These are phyloP conservation scores for Geotrichum phurueaensis DNA, from an alignment of 1,139 yeast species.

Conservation along the genomic window DNA sequence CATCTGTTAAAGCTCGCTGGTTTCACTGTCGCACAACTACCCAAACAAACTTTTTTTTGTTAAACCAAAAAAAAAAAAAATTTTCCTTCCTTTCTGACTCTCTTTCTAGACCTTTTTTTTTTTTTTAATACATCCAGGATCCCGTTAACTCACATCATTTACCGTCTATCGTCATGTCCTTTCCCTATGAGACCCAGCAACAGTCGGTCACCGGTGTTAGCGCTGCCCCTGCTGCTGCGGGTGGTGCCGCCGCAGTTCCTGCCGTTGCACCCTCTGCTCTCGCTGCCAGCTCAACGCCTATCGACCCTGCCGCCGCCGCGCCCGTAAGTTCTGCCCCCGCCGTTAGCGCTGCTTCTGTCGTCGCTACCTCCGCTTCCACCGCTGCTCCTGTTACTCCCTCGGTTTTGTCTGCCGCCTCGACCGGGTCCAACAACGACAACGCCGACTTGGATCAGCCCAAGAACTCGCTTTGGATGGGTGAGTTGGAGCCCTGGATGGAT, in stretches of 20 bases:
- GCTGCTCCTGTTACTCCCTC: constrained; percentile 2
- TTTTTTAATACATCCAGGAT: not conserved
- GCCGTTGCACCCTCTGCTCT: not conserved
- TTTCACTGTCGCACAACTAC: not conserved
- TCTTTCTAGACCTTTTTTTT: not conserved
- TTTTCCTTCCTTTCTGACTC: not conserved
- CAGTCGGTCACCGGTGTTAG: not conserved
- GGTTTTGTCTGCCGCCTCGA: not conserved
- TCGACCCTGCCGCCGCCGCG: not conserved
- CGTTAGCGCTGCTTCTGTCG: not conserved
- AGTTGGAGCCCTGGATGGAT: constrained; percentile 79
- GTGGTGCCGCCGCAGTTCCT: not conserved
- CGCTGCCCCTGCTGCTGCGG: not conserved
- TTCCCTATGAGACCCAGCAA: not conserved
- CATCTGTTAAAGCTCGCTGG: not conserved
- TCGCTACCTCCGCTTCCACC: not conserved
- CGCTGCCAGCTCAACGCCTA: not conserved
- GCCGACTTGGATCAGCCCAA: not conserved
- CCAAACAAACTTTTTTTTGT: not conserved
- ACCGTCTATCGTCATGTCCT: not conserved
- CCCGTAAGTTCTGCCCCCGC: not conserved
- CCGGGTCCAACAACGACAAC: not conserved
- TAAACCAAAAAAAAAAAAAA: not conserved
- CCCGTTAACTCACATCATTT: not conserved
- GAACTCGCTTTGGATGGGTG: constrained; percentile 52